phyloP scores from a whole-genome alignment of 306 rosid species.

The Fagus crenata region DNA sequence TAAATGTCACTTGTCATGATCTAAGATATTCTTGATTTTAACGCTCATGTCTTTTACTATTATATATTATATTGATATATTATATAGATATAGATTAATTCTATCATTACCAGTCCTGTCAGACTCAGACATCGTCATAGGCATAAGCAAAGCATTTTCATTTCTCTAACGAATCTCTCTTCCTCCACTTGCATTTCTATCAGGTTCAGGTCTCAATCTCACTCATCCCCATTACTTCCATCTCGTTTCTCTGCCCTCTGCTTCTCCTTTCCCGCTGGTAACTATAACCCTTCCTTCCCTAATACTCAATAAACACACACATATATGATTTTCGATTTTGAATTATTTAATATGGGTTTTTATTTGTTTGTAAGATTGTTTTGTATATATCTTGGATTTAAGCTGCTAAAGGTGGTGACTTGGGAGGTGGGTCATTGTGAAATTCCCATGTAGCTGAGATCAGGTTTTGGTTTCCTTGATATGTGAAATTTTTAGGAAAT shows the following conservation, averaged over 20 bases:
- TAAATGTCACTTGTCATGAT: too few species aligned
- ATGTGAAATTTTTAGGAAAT: slow-evolving; percentile 5
- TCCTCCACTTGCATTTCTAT: not conserved
- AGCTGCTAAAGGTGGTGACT: not conserved
- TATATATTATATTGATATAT: too few species aligned
- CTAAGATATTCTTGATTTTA: too few species aligned
- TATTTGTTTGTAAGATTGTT: not conserved
- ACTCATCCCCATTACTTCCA: slow-evolving; percentile 1
- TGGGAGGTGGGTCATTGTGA: not conserved
- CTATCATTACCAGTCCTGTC: not conserved
- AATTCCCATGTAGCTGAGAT: not conserved
- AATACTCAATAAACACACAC: not conserved
- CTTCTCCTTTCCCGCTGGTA: slow-evolving; percentile 38
- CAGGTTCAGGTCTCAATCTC: not conserved
- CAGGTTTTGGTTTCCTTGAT: not conserved
- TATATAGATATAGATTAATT: not conserved
- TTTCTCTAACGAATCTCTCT: not conserved
- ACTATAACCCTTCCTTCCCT: slow-evolving; percentile 11
- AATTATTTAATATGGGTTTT: not conserved
- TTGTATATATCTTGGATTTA: not conserved
- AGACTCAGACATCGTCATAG: not conserved
- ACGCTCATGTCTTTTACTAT: too few species aligned
- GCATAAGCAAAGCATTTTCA: not conserved
- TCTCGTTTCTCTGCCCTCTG: slow-evolving; percentile 25
- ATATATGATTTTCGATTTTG: not conserved